Evolutionary conservation across 306 rosid genomes (phyloP), one percentile per base, ranked within the genome.

Genomic region (Cicer pinnatifidum): DNA sequence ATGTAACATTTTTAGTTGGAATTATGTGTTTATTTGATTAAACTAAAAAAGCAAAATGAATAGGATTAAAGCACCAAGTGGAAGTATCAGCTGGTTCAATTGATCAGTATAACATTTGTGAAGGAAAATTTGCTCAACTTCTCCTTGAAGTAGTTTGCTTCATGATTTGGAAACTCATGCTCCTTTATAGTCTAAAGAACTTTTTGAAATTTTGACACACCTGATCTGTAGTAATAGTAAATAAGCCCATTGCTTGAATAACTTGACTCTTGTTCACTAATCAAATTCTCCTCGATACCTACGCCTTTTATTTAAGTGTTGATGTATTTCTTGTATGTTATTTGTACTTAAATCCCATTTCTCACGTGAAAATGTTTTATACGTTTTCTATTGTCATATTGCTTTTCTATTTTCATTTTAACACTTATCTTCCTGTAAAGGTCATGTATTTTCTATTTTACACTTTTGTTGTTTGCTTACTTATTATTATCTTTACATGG

Each of bases 401-500:
- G 28, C 35, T 78, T 67, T 75, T 63, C 75, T 6, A 60, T 62
- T 82, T 62, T 35, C 74, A 62, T 68, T 56, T 56, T 67, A 54
- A 33, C 39, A 37, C 16, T 69, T 75, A n/a, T 20, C 61, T 67
- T 67, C 67, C 63, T n/a, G n/a, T n/a, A n/a, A n/a, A n/a, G n/a
- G n/a, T n/a, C n/a, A n/a, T 40, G 56, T 28, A n/a, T 56, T 74
- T 78, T 75, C 39, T 60, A 51, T 38, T 67, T 37, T 50, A 44
- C 61, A 28, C 40, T 53, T 40, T 64, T 66, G 35, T 76, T 67
- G 54, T 75, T 75, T 58, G 44, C 62, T 71, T 67, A 3, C 33
- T 35, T 45, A 23, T 28, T 57, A 5, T 35, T 75, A 45, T 62
- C 28, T 40, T 75, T 76, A 62, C 72, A 52, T 19, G 13, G 73